Evolutionary conservation across 2,329 filamentous ascomycete genomes (phyloP).

Genomic region (Fusarium hostae): DNA sequence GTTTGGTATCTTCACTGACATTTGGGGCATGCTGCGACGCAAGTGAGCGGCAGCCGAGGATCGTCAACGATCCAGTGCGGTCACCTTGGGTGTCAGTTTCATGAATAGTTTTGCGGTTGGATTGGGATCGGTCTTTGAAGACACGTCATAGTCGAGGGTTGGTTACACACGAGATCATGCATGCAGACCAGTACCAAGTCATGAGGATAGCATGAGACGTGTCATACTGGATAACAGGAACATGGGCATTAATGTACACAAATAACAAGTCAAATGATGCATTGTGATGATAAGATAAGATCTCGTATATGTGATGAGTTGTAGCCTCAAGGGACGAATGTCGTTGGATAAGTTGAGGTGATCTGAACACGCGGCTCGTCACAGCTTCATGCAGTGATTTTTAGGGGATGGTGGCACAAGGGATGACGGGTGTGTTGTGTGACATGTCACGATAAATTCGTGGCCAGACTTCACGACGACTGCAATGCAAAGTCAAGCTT

Average conservation of each 20-base stretch:
- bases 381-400: neutral
- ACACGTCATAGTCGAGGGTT: neutral
- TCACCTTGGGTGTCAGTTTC: neutral
- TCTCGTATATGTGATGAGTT: neutral
- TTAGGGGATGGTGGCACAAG: neutral
- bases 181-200: neutral
- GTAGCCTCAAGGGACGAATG: neutral
- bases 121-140: neutral
- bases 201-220: neutral
- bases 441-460: neutral
- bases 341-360: neutral
- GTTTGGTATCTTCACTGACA: constrained; percentile 57
- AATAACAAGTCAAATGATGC: neutral
- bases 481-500: neutral
- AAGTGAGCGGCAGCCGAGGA: constrained; percentile 20
- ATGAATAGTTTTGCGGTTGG: neutral
- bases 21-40: constrained; percentile 38
- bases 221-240: neutral
- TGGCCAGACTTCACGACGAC: neutral
- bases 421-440: neutral
- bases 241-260: neutral
- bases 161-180: neutral
- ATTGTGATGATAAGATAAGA: neutral
- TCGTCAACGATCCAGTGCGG: neutral
- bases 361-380: neutral